Conservation (phyloP, 345 rosid species). For the Trapa incisa region DNA sequence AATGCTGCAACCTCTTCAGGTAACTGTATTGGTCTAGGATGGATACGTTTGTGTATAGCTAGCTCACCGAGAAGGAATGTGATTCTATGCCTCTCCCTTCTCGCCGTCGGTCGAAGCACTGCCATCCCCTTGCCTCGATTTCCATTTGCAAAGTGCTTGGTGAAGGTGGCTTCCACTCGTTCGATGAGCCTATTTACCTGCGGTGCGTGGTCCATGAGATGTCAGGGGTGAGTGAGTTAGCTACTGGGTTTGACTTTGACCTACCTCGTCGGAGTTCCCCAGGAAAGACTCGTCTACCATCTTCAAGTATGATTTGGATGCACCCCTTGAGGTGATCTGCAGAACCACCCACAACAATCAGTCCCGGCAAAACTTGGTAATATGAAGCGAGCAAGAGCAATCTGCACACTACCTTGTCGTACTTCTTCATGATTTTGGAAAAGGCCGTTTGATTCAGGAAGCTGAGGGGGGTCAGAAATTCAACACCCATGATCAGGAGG, state of each 20-base stretch:
- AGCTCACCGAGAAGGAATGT: slow-evolving; percentile 55
- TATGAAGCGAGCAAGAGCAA: background rate
- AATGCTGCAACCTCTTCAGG: background rate
- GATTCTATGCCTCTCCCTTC: slow-evolving; percentile 47
- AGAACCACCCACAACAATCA: background rate
- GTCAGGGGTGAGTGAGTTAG: no score
- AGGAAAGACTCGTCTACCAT: slow-evolving; percentile 60
- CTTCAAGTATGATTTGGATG: slow-evolving; percentile 43
- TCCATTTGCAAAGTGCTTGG: slow-evolving; percentile 69
- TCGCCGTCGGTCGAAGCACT: slow-evolving; percentile 38
- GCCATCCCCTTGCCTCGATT: slow-evolving; percentile 59
- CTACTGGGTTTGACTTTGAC: no score
- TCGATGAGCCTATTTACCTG: slow-evolving; percentile 55
- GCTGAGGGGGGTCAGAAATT: slow-evolving; percentile 17
- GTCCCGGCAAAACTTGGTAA: slow-evolving; percentile 1
- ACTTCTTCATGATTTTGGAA: slow-evolving; percentile 80
- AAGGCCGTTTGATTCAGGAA: slow-evolving; percentile 64
- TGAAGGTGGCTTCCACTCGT: slow-evolving; percentile 47
- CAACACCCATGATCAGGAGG: background rate
- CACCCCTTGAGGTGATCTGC: slow-evolving; percentile 51
- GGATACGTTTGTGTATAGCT: no score
- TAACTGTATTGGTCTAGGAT: background rate
- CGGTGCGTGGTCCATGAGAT: background rate
- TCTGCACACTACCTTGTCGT: slow-evolving; percentile 48
- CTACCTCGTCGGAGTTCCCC: slow-evolving; percentile 62